Evolutionary conservation across 371 early-diverging fungal genomes (phyloP).

Genomic region (Apophysomyces trapeziformis): DNA sequence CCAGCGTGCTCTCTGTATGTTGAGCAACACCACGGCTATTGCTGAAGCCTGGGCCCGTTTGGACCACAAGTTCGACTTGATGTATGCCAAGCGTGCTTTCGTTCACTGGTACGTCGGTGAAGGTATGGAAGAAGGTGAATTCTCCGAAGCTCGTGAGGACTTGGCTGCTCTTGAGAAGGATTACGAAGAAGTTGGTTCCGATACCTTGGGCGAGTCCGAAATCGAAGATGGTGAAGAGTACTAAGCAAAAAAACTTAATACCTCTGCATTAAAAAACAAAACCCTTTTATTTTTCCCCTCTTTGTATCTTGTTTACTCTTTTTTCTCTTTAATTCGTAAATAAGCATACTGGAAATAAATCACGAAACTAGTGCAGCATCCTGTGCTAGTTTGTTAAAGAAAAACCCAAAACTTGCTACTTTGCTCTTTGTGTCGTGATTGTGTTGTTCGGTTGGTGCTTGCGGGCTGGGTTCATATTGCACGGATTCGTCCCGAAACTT

Average conservation of each 20-base stretch:
- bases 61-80: slow-evolving; percentile 92
- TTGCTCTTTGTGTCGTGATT: too few species aligned
- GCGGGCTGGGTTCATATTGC: too few species aligned
- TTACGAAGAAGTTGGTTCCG: slow-evolving; percentile 95
- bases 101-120: slow-evolving; percentile 98
- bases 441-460: too few species aligned
- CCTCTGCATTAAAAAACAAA: not conserved
- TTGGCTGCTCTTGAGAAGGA: slow-evolving; percentile 98
- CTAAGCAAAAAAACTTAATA: slow-evolving; percentile 13
- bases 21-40: slow-evolving; percentile 95
- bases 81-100: slow-evolving; percentile 97
- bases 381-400: too few species aligned
- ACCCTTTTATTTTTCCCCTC: too few species aligned
- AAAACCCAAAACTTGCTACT: too few species aligned
- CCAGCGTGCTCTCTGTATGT: slow-evolving; percentile 89
- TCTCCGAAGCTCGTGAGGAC: slow-evolving; percentile 83
- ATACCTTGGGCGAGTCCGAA: slow-evolving; percentile 77
- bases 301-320: not conserved
- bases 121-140: slow-evolving; percentile 91
- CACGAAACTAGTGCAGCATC: not conserved
- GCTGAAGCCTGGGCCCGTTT: slow-evolving; percentile 93
- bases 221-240: slow-evolving; percentile 42
- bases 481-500: too few species aligned
- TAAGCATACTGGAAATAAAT: not conserved
- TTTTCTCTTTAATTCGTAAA: not conserved